Conservation (phyloP, 108 stramenopile genomes). For the Tribonema minus region DNA sequence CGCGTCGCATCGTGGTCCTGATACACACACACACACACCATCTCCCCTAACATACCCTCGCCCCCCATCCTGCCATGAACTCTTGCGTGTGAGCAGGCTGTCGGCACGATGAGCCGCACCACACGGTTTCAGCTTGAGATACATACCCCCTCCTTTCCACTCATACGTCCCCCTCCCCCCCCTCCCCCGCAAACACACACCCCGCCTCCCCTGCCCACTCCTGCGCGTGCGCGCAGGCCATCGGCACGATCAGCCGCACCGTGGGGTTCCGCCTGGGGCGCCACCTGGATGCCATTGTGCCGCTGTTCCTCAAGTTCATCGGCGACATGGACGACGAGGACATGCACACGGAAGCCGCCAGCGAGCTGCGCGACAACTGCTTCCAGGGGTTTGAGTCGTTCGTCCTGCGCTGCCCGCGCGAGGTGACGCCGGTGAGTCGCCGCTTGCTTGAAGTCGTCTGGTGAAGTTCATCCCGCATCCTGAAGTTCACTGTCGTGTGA, state of each 20-base stretch:
- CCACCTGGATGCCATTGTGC: slow-evolving; percentile 86
- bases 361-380: slow-evolving; percentile 91
- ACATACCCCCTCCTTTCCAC: no score
- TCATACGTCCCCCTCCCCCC: not conserved
- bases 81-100: no score
- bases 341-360: slow-evolving; percentile 56
- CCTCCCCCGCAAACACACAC: not conserved
- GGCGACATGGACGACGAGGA: slow-evolving; percentile 70
- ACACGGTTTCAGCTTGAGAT: no score
- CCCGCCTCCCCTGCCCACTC: not conserved
- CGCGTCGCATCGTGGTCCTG: no score
- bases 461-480: no score
- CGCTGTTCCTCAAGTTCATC: slow-evolving; percentile 82
- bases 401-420: slow-evolving; percentile 82
- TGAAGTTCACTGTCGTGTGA: no score
- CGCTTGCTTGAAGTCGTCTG: no score
- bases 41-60: no score
- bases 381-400: slow-evolving; percentile 88
- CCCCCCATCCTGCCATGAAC: no score
- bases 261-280: slow-evolving; percentile 60
- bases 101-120: no score
- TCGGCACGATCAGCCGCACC: slow-evolving; percentile 72
- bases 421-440: slow-evolving; percentile 69
- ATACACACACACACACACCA: no score
- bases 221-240: slow-evolving; percentile 63